phyloP scores from a whole-genome alignment of 1,284 basidiomycete genomes.

The Pterulicium gracile region DNA sequence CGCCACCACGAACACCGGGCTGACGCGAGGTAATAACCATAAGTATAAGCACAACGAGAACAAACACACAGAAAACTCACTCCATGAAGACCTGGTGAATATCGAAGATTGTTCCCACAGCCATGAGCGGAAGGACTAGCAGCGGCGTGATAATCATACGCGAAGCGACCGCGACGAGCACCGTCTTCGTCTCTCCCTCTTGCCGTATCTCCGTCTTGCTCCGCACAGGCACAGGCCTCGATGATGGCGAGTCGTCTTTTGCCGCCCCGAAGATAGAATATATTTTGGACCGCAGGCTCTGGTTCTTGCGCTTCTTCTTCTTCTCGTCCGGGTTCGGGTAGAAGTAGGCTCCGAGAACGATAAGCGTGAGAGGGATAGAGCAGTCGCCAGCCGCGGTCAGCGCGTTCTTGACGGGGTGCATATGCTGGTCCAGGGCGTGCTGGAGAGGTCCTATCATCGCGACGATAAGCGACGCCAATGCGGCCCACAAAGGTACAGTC shows the following conservation, averaged over 20 bases:
- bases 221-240: conserved; percentile 11
- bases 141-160: conserved; percentile 84
- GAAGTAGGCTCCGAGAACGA: conserved; percentile 92
- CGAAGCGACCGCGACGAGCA: conserved; percentile 66
- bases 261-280: conserved; percentile 23
- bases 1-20: conserved; percentile 77
- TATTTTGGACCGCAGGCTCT: conserved; percentile 11
- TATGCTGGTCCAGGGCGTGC: conserved; percentile 46
- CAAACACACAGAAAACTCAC: conserved; percentile 31
- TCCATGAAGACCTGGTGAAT: conserved; percentile 61
- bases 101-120: conserved; percentile 49
- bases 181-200: conserved; percentile 64
- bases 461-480: conserved; percentile 70
- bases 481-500: conserved; percentile 81
- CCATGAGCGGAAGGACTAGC: conserved; percentile 65
- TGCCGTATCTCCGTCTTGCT: conserved; percentile 9
- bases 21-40: conserved; percentile 20
- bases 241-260: background rate
- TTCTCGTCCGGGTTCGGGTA: conserved; percentile 26
- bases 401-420: conserved; percentile 65
- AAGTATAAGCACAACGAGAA: conserved; percentile 10
- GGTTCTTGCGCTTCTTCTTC: conserved; percentile 4
- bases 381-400: conserved; percentile 67
- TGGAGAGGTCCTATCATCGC: conserved; percentile 74
- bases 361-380: conserved; percentile 81